Base-by-base conservation (phyloP, 495 filamentous ascomycete species). In the Penicillium cataractarum region DNA sequence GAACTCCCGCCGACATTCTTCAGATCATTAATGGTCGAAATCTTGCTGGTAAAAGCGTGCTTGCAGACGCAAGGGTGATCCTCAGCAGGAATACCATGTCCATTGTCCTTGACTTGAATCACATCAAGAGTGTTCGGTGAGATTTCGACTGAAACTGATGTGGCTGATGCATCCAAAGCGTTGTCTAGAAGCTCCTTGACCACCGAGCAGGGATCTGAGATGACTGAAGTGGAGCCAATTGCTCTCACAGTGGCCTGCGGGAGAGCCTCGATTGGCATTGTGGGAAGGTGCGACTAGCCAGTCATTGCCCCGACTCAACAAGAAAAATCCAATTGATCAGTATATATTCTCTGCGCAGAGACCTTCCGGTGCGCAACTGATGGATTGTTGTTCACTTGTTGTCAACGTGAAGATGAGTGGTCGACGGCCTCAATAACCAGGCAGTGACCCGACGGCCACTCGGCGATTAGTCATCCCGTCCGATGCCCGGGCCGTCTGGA, bases 151-250 rank as follows among this genome's bases (percentile, higher is more conserved):
- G 86, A 82, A 39, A 98, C 80, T 0, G 85, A 85, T 2, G 89
- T 87, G 6, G 94, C 90, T 26, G 83, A 82, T 4, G 94, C 90
- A 73, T 98, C 95, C 9, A 98, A 80, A 21, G 92, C 86, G 72
- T 99, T 99, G 61, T 99, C 95, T 33, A 99, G 69, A 10, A 98
- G 84, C 70, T 99, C 95, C 72, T 99, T 99, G 55, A 96, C 84
- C 17, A 97, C 79, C 6, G 87, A 86, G 56, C 82, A 82, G 10
- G 93, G 82, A 52, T 91, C 88, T 4, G 88, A 85, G 62, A 97
- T 86, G 58, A 83, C 85, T 63, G 92, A 86, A 22, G 87, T 78
- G 8, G 92, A 91, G 56, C 90, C 88, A 54, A 97, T 86, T 39
- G 85, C 84, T 40, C 83, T 84, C 54, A 88, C 76, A 48, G 90